Base-by-base conservation (phyloP, 176 grass and related monocot species). In the Eleusine coracana region DNA sequence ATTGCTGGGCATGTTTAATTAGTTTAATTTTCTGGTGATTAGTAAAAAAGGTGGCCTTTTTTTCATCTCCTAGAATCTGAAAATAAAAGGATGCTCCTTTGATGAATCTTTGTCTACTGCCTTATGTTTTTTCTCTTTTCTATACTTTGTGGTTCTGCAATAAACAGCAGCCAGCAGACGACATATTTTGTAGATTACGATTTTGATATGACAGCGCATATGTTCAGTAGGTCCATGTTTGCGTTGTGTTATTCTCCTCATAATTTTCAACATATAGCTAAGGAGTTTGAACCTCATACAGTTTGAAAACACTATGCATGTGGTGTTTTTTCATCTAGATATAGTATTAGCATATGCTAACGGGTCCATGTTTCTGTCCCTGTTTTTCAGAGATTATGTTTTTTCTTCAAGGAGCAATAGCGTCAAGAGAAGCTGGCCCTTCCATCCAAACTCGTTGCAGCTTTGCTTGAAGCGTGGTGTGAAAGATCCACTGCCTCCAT, bases 301-400 rank as follows among this genome's bases (percentile, higher is more conserved):
- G 71, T 88, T 84, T 73, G 55, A 42, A 46, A 49, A 25, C 46
- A 68, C 48, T 87, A 54, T 79, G 49, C 79, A 49, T 82, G 41
- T 3, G 42, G 73, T 55, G 8, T 84, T 84, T 76, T 50, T 25
- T 68, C 71, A 59, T 52, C 55, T 25, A 61, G 31, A 15, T 84
- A 15, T 84, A 50, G 60, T 44, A 45, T 91, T 83, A 87, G 58
- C 83, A 74, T 76, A 76, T 88, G 82, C 83, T 91, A 89, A 84
- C 67, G 48, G 76, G 14, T 58, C n/a, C 48, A 78, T 83, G 54
- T 76, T 84, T 73, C 45, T 86, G 21, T 55, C 36, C 5, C 31
- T 89, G 73, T 87, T 81, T 58, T 67, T 80, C 87, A 99, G 96
- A 85, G 84, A 99, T 79, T 93, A 93, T 94, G 89, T 86, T 92